Conservation (phyloP, 2,329 filamentous ascomycete genomes). For the Pseudocercospora vitis region DNA sequence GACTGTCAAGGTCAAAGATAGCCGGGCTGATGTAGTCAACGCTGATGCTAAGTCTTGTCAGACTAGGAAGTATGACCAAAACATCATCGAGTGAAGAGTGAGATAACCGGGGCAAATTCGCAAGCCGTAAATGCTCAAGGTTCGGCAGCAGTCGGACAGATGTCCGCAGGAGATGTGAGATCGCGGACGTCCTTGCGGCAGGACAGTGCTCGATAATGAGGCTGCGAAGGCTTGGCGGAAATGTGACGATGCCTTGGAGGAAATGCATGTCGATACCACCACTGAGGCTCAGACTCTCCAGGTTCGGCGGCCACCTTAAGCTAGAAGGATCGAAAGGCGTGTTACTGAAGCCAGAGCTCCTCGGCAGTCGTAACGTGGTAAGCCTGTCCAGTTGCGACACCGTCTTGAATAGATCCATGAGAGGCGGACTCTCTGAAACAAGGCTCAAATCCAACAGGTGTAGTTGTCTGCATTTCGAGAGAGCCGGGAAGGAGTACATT, state of each 20-base stretch:
- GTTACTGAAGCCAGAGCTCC: slow-evolving; percentile 36
- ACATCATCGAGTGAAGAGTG: slow-evolving; percentile 44
- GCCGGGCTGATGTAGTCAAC: slow-evolving; percentile 49
- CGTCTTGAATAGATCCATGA: slow-evolving; percentile 52
- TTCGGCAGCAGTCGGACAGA: slow-evolving; percentile 30
- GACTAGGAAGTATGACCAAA: slow-evolving; percentile 42
- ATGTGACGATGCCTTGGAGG: slow-evolving; percentile 38
- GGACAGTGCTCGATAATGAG: slow-evolving; percentile 49
- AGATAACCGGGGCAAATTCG: slow-evolving; percentile 43
- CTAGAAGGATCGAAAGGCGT: slow-evolving; percentile 20
- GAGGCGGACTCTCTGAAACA: slow-evolving; percentile 52
- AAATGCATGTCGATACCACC: slow-evolving; percentile 48
- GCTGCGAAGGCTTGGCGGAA: slow-evolving; percentile 38
- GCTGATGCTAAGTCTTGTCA: slow-evolving; percentile 45
- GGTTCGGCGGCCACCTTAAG: slow-evolving; percentile 45
- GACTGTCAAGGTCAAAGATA: slow-evolving; percentile 38
- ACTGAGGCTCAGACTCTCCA: slow-evolving; percentile 45
- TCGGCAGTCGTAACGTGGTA: slow-evolving; percentile 42
- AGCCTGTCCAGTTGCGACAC: slow-evolving; percentile 50
- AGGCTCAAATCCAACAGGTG: slow-evolving; percentile 54
- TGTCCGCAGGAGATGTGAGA: slow-evolving; percentile 42
- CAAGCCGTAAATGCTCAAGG: slow-evolving; percentile 42
- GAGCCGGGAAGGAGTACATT: slow-evolving; percentile 56
- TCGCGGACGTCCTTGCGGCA: slow-evolving; percentile 38
- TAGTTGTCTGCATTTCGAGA: slow-evolving; percentile 57